These are phyloP conservation scores for Zizania palustris DNA, from an alignment of 202 grass and related monocot genomes.

Conservation along the genomic window DNA sequence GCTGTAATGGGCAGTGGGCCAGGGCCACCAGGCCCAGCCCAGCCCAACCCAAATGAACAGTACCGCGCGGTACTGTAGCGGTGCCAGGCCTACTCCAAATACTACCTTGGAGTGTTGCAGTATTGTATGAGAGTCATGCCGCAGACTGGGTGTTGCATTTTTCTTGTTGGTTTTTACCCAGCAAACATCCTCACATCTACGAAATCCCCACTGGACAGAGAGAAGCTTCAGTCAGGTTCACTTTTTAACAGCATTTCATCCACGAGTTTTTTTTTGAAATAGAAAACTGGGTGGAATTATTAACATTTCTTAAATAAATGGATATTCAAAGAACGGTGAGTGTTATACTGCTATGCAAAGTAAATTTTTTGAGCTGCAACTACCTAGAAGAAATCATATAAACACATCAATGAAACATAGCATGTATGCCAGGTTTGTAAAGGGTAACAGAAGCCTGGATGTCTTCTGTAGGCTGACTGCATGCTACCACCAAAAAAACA, in stretches of 20 bases:
- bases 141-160: constrained; percentile 74
- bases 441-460: not conserved
- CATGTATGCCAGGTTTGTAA: not conserved
- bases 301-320: not conserved
- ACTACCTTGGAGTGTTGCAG: constrained; percentile 89
- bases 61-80: constrained; percentile 2
- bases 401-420: constrained; percentile 19
- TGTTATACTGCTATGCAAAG: not conserved
- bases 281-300: constrained; percentile 10
- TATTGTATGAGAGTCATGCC: constrained; percentile 82
- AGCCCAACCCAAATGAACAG: too few relatives aligned
- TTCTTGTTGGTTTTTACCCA: constrained; percentile 97
- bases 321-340: not conserved
- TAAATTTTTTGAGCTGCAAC: not conserved
- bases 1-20: constrained; percentile 43
- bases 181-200: constrained; percentile 95
- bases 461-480: constrained; percentile 10
- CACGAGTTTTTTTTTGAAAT: constrained; percentile 23
- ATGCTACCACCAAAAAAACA: not conserved
- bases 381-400: not conserved
- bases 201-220: constrained; percentile 82
- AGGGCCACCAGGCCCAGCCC: too few relatives aligned
- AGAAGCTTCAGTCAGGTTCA: constrained; percentile 23
- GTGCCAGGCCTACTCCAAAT: constrained; percentile 18
- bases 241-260: constrained; percentile 18